These are phyloP conservation scores for Tulasnella sp. DNA, from an alignment of 768 basidiomycete species.

Conservation along the genomic window DNA sequence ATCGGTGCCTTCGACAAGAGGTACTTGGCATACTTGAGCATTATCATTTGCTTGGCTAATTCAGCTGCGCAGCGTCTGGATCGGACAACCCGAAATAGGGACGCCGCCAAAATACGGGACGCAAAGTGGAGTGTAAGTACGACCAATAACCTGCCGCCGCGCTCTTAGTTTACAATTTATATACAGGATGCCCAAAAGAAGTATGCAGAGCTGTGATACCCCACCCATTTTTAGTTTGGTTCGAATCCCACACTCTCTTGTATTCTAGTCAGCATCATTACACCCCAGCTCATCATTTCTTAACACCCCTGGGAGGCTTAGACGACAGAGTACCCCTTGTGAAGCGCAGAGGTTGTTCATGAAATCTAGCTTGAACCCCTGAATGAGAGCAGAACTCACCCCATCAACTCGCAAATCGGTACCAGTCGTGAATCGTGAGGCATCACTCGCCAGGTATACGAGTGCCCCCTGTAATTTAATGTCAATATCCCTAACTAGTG, in stretches of 20 bases:
- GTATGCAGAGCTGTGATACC: constrained; percentile 13
- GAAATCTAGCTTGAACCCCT: background rate
- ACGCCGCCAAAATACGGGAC: constrained; percentile 9
- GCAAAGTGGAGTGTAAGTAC: constrained; percentile 5
- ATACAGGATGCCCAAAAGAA: constrained; percentile 17
- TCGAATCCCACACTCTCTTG: background rate
- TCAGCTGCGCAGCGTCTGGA: constrained; percentile 13
- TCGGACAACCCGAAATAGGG: constrained; percentile 22
- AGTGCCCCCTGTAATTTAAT: constrained; percentile 61
- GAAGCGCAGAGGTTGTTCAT: background rate
- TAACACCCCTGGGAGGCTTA: background rate
- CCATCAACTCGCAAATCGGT: constrained; percentile 83
- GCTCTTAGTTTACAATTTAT: background rate
- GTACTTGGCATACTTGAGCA: background rate
- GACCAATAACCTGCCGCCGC: background rate
- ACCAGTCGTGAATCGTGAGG: constrained; percentile 86
- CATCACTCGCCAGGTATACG: constrained; percentile 86
- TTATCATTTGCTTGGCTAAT: background rate
- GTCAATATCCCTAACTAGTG: background rate
- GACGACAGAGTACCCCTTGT: constrained; percentile 15
- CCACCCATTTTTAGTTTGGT: background rate
- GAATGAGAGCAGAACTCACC: constrained; percentile 33
- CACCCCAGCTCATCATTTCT: background rate
- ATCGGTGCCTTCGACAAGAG: constrained; percentile 27
- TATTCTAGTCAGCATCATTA: background rate